Evolutionary conservation across 306 rosid genomes (phyloP), one percentile per base, ranked within the genome.

Genomic region (Lathyrus aphaca): DNA sequence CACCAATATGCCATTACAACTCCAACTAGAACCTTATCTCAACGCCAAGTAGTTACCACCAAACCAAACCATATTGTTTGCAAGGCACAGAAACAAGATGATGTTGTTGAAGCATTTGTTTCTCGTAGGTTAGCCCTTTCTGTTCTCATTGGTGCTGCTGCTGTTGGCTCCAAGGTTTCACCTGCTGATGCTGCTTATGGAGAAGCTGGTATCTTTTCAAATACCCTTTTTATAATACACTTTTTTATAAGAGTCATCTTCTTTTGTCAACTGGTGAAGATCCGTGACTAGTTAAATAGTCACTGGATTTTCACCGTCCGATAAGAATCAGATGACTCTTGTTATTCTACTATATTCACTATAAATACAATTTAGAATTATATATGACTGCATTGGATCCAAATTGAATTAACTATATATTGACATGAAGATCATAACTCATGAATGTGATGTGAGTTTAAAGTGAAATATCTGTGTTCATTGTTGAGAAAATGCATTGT

Each of bases 101-200:
- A 78, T 49, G 87, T 79, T 13, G 84, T 44, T n/a, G 73, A 76
- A 3, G 81, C 71, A n/a, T 69, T 48, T 64, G 71, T 90, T 51
- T 90, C 97, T 64, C 91, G 98, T 54, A 86, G 97, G 0, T 86
- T 93, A 77, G 98, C 97, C 39, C 97, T 93, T 67, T 82, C 96
- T 1, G 81, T 88, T 40, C 87, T 93, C 78, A 74, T 93, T 49
- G 97, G 98, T 46, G 88, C 88, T 59, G 96, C 97, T 11, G 96
- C 98, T 74, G 73, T 90, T 64, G 91, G 83, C 85, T 80, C 97
- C 32, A 93, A 84, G 86, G 96, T 86, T 8, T 81, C 94, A 23
- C 97, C 98, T 44, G 94, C 98, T 21, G 97, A 90, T 77, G 98
- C 98, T 1, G 98, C 98, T 29, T 93, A 85, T 54, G 98, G 98